These are phyloP conservation scores for Calocera cornea DNA, from an alignment of 768 basidiomycete genomes.

Conservation along the genomic window DNA sequence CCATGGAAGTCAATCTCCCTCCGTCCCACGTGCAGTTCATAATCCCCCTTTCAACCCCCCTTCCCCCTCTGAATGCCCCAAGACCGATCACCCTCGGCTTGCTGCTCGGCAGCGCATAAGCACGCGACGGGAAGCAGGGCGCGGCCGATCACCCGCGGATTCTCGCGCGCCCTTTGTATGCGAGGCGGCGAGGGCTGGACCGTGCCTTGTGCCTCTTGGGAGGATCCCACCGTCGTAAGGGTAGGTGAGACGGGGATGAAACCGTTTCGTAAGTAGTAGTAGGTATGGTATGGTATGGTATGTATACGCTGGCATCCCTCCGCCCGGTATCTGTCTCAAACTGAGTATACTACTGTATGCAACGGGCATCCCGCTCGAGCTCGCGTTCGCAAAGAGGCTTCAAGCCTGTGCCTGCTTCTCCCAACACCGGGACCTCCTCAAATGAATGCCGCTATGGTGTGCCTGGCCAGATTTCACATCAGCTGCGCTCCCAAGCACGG, in stretches of 20 bases:
- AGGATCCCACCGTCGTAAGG: neutral
- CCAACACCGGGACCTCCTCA: no score
- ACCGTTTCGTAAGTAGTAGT: neutral
- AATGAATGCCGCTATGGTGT: no score
- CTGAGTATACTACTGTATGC: neutral
- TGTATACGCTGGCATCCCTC: no score
- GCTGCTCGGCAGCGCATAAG: neutral
- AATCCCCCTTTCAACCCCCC: neutral
- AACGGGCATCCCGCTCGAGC: no score
- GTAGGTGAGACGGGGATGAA: neutral
- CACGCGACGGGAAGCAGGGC: neutral
- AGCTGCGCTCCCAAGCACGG: no score
- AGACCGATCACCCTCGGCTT: neutral
- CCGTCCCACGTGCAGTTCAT: neutral
- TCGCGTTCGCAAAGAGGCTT: no score
- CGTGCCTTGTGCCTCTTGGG: neutral
- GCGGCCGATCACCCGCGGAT: no score
- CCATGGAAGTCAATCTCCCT: conserved; percentile 2
- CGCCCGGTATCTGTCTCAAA: neutral
- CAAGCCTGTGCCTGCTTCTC: no score
- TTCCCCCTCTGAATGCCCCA: neutral
- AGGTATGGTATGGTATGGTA: neutral
- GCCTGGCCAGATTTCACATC: no score
- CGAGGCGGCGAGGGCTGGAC: neutral
- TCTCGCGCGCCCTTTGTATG: no score